Evolutionary conservation across 768 basidiomycete genomes (phyloP), one percentile per base, ranked within the genome.

Genomic region (Cystoderma amianthinum): DNA sequence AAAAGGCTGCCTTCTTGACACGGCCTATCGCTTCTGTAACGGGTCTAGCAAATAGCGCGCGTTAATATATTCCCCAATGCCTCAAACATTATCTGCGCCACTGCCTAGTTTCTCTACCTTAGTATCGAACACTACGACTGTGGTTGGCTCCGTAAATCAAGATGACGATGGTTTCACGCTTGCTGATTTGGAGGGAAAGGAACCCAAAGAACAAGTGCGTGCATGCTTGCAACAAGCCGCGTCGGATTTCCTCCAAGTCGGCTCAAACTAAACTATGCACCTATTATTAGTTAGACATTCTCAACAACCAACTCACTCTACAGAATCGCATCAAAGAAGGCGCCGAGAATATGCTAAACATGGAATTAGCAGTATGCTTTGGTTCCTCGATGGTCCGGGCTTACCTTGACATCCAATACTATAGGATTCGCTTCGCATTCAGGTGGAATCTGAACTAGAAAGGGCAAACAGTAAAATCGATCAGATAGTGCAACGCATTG

Each of bases 261-360:
- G 15, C 32, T 15, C 38, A 39, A 16, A 17, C 36, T 3, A 20
- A 30, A 3, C 12, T 37, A 23, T 32, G 21, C 41, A 18, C 22
- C 28, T 41, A 32, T 16, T 32, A 32, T 30, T 32, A 90, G 90
- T 61, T 92, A 36, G 81, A 82, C 34, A 62, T 69, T 4, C 68
- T 96, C 15, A 76, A 77, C 38, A 72, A 70, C 41, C 78, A 81
- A 53, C 68, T 94, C 15, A 76, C 78, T 40, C 71, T 86, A 45
- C 84, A 93, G 63, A 79, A 78, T 46, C 72, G 85, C 41, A 90
- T 96, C 46, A 90, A 81, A 57, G 91, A 92, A 59, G 93, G 93
- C 9, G 93, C 93, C 1, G 90, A 94, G 67, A 92, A 86, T 50
- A 72, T 97, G 46, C 67, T 96, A 11, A 79, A 80, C 50, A 82